A percentile compares a stretch with the other conserved stretches of the same genome.
Evolutionary conservation across 192 early-diverging fungal genomes (phyloP).

Genomic region (Gaertneriomyces sp.): DNA sequence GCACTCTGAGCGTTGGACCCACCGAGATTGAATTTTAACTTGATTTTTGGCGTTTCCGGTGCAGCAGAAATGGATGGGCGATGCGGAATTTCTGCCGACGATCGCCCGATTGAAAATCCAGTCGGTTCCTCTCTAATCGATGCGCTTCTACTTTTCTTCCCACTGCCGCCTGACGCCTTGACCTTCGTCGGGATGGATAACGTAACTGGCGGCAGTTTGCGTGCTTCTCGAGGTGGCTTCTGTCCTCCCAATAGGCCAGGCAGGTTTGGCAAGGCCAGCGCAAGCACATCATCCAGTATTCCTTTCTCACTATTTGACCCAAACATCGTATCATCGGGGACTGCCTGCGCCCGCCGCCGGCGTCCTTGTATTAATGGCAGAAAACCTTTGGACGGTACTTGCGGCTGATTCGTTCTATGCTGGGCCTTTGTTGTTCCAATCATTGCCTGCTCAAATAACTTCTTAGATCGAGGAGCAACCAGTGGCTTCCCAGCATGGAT

Average conservation of each 20-base stretch:
- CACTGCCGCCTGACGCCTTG: neutral
- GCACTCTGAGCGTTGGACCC: too few relatives aligned
- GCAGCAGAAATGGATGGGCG: too few relatives aligned
- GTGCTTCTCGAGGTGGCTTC: neutral
- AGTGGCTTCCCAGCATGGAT: neutral
- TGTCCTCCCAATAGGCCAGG: slow-evolving; percentile 18
- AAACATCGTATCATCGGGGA: slow-evolving; percentile 1
- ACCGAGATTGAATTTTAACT: slow-evolving; percentile 9
- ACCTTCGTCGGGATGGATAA: neutral
- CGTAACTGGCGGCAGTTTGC: neutral
- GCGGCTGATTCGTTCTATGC: neutral
- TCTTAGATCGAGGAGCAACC: neutral
- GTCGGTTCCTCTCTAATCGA: neutral
- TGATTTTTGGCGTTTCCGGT: neutral
- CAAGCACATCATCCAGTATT: slow-evolving; percentile 19
- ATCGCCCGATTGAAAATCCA: too few relatives aligned
- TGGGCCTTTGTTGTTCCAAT: neutral
- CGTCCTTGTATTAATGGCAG: slow-evolving; percentile 16
- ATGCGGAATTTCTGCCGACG: too few relatives aligned
- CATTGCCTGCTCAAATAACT: neutral
- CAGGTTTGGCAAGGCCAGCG: slow-evolving; percentile 6
- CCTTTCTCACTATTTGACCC: slow-evolving; percentile 11
- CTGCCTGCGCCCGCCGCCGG: neutral
- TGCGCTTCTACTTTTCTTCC: neutral
- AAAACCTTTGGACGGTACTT: slow-evolving; percentile 2